phyloP scores from a whole-genome alignment of 176 grass and related monocot species.

The Ensete glaucum region DNA sequence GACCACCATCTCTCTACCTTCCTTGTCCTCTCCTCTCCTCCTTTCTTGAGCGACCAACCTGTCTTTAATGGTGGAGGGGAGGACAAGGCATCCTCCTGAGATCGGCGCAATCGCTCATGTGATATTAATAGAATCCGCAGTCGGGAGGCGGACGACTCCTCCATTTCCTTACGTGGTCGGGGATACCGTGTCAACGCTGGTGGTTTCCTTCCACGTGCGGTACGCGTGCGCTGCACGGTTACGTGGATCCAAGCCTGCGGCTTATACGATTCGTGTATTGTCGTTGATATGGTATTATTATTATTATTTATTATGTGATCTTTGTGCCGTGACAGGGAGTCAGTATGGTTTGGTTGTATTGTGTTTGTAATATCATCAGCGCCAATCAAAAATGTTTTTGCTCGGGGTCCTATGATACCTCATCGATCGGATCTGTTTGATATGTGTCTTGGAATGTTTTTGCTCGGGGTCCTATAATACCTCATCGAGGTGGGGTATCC shows the following conservation, averaged over 20 bases:
- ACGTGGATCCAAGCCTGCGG: background rate
- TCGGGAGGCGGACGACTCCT: background rate
- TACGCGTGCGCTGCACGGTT: background rate
- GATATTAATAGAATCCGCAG: background rate
- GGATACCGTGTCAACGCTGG: slow-evolving; percentile 3
- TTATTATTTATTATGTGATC: too few relatives aligned
- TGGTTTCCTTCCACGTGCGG: background rate
- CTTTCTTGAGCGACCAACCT: background rate
- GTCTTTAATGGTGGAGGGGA: background rate
- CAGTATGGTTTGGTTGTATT: too few relatives aligned
- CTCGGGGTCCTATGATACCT: too few relatives aligned
- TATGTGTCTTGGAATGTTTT: too few relatives aligned
- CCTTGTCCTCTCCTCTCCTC: background rate
- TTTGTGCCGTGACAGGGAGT: too few relatives aligned
- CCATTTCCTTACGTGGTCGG: background rate
- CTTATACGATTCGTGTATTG: too few relatives aligned
- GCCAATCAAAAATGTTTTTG: too few relatives aligned
- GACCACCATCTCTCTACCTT: background rate
- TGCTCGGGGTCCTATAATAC: too few relatives aligned
- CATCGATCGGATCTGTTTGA: too few relatives aligned
- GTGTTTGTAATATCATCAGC: too few relatives aligned
- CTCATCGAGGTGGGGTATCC: too few relatives aligned
- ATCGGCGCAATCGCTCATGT: background rate
- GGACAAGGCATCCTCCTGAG: background rate
- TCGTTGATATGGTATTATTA: too few relatives aligned